phyloP scores from a whole-genome alignment of 495 filamentous ascomycete species.

The Lophiostoma macrostomum region DNA sequence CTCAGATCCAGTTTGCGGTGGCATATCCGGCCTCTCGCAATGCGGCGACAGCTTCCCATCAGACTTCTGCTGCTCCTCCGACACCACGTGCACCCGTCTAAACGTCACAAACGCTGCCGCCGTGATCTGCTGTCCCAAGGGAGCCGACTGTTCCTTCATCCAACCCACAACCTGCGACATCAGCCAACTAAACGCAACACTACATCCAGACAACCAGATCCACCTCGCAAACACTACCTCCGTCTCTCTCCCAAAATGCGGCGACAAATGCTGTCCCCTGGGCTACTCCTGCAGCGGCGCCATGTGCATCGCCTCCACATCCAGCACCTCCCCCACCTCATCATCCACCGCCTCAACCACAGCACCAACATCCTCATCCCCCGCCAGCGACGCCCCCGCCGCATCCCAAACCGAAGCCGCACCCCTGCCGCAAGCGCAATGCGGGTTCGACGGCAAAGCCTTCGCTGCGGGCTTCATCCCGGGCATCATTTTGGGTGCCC shows the following conservation, averaged over 20 bases:
- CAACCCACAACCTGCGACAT: conserved; percentile 69
- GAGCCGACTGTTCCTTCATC: conserved; percentile 61
- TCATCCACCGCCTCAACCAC: conserved; percentile 34
- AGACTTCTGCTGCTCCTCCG: conserved; percentile 71
- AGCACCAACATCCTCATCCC: conserved; percentile 39
- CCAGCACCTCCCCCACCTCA: conserved; percentile 37
- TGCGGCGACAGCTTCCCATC: conserved; percentile 60
- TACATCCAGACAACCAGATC: conserved; percentile 58
- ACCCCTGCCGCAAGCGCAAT: conserved; percentile 17
- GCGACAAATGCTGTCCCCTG: conserved; percentile 65
- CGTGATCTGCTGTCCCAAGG: conserved; percentile 72
- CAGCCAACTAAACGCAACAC: conserved; percentile 58
- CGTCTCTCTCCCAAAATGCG: conserved; percentile 47
- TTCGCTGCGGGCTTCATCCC: conserved; percentile 63
- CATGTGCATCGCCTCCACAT: conserved; percentile 23
- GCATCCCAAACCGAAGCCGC: conserved; percentile 35
- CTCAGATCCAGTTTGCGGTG: conserved; percentile 45
- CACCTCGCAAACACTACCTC: conserved; percentile 68
- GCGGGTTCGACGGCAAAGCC: conserved; percentile 52
- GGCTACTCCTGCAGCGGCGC: conserved; percentile 66
- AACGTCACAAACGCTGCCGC: conserved; percentile 58
- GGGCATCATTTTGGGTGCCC: conserved; percentile 54
- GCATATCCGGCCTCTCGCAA: conserved; percentile 43
- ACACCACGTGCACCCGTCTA: conserved; percentile 60
- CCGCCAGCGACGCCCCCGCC: conserved; percentile 40